These are phyloP conservation scores for Phytopythium ostracodes DNA, from an alignment of 352 stramenopile species.

Conservation along the genomic window DNA sequence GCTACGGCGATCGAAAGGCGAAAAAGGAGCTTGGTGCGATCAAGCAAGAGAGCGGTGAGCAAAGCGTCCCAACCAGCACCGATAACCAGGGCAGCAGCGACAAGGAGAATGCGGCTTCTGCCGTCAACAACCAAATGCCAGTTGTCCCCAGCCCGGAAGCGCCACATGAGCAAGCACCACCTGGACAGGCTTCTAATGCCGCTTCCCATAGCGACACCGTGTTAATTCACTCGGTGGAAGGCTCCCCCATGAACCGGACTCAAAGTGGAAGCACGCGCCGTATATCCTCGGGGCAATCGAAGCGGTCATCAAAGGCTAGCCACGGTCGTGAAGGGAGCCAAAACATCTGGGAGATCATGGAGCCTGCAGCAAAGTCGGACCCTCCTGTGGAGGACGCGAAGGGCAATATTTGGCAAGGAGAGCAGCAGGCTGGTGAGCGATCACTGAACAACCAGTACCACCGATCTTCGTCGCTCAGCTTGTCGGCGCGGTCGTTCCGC, in stretches of 20 bases:
- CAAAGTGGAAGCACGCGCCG: background rate
- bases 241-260: background rate
- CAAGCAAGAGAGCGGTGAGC: slow-evolving; percentile 13
- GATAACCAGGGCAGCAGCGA: slow-evolving; percentile 20
- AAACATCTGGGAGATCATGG: slow-evolving; percentile 2
- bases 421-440: background rate
- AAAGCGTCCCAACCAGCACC: slow-evolving; percentile 10
- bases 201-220: background rate
- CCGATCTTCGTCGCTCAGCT: background rate
- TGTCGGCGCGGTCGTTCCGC: background rate
- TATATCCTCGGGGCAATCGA: background rate
- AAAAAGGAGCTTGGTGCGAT: slow-evolving; percentile 7
- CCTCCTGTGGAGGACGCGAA: background rate
- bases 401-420: background rate
- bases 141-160: background rate
- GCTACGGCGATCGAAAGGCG: slow-evolving; percentile 29
- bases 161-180: background rate
- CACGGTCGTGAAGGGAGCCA: background rate
- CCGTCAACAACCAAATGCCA: background rate
- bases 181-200: background rate
- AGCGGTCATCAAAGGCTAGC: background rate
- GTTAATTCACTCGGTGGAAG: background rate
- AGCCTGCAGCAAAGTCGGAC: background rate
- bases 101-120: slow-evolving; percentile 3
- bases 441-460: background rate